Base-by-base conservation (phyloP, 805 yeast species). In the Hanseniaspora lindneri region DNA sequence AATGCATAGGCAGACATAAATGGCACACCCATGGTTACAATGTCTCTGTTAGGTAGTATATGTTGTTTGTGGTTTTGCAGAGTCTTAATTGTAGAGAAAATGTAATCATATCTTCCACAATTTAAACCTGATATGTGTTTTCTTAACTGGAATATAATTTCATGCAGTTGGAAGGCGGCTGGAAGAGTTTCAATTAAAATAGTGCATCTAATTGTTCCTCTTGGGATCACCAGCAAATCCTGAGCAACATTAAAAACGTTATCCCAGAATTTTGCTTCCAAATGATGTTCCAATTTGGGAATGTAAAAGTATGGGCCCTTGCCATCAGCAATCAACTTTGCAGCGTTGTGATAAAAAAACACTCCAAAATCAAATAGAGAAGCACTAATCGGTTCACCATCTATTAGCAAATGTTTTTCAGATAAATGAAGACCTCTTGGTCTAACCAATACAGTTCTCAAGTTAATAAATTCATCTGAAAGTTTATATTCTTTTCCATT, bases 101-200 rank as follows among this genome's bases (percentile, higher is more conserved):
- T 82, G 67, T 83, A 83, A 66, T 83, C 94, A 89, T 92, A 83
- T 67, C 94, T 75, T 57, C 94, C 94, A 72, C 92, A 83, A 68
- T 83, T 83, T 64, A 83, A 72, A 50, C 92, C 94, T 9, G 82
- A 74, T 47, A 83, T 79, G 64, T 83, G 94, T 44, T 76, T 78
- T 64, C 86, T 72, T 60, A 83, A 70, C 59, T 83, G 83, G 60
- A 76, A 83, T 58, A 83, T 74, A 55, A 83, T 82, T 66, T 83
- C 94, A 60, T 83, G 88, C 80, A 83, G 77, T 66, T 83, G 92
- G 74, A 79, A 83, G 14, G 88, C 86, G 39, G 85, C 87, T 34
- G 92, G 94, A 55, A 83, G 69, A 16, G 94, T 83, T 65, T 83
- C 94, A 60, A 83, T 82, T 62, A 83, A 69, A 25, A 81, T 88